These are phyloP conservation scores for Meripilus lineatus DNA, from an alignment of 1,284 basidiomycete genomes.

Conservation along the genomic window DNA sequence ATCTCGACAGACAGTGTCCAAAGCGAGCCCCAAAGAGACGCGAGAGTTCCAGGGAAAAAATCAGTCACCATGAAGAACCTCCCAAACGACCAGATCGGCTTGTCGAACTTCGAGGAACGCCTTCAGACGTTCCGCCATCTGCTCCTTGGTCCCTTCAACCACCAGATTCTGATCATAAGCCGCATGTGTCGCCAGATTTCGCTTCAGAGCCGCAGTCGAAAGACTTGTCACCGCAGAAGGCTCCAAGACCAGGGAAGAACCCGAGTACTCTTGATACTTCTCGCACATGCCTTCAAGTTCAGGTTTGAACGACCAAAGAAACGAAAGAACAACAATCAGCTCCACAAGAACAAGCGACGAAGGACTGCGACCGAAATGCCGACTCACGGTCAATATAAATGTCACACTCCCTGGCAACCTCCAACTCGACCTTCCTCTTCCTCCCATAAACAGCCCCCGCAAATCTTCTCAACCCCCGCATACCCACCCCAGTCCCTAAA, in stretches of 20 bases:
- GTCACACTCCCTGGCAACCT: slow-evolving; percentile 49
- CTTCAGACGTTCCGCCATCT: slow-evolving; percentile 28
- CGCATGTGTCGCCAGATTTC: slow-evolving; percentile 52
- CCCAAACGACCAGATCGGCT: slow-evolving; percentile 45
- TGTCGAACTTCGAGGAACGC: slow-evolving; percentile 36
- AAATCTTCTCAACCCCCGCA: slow-evolving; percentile 51
- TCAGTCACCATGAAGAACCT: slow-evolving; percentile 33
- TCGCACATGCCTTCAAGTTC: slow-evolving; percentile 34
- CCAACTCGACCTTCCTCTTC: slow-evolving; percentile 38
- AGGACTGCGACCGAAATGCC: not conserved
- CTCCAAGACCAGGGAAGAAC: slow-evolving; percentile 44
- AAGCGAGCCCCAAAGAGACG: not conserved
- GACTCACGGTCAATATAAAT: slow-evolving; percentile 47
- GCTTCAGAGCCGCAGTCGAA: slow-evolving; percentile 41
- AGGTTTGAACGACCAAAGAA: not conserved
- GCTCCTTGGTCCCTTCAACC: slow-evolving; percentile 21
- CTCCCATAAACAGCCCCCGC: slow-evolving; percentile 32
- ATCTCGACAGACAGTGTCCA: not conserved
- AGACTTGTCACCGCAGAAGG: slow-evolving; percentile 37
- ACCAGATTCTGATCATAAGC: slow-evolving; percentile 24
- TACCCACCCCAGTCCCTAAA: slow-evolving; percentile 46
- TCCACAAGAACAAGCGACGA: too few species aligned
- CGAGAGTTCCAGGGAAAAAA: not conserved
- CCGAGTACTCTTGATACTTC: slow-evolving; percentile 42
- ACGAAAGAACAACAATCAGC: not conserved